A percentile compares a stretch with the other conserved stretches of the same genome.
phyloP scores from a whole-genome alignment of 164 flowering plant genomes.

The Umbilicus rupestris region DNA sequence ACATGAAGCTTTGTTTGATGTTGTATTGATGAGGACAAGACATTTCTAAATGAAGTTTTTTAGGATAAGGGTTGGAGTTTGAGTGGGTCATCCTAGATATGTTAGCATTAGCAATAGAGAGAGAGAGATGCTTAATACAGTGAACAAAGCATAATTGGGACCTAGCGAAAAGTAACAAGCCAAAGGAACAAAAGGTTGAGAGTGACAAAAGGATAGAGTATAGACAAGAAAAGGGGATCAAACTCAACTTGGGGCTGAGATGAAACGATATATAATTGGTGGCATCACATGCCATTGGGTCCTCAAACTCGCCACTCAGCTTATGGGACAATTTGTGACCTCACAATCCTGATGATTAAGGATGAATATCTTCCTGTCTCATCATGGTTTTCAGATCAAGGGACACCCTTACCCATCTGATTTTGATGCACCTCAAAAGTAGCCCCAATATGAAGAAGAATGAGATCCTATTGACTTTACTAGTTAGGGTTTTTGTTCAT shows the following conservation, averaged over 20 bases:
- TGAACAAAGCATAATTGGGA: constrained; percentile 5
- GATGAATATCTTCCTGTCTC: constrained; percentile 1
- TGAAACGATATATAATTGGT: background rate
- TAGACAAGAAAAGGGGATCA: constrained; percentile 1
- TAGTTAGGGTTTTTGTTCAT: background rate
- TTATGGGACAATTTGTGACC: constrained; percentile 1
- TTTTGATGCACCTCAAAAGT: constrained; percentile 5
- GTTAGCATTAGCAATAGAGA: background rate
- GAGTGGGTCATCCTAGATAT: background rate
- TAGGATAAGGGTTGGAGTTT: background rate
- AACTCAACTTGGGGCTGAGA: constrained; percentile 1
- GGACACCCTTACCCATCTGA: constrained; percentile 1
- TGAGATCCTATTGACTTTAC: background rate
- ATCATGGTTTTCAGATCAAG: background rate
- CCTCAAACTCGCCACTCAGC: constrained; percentile 4
- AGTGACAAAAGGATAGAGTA: background rate
- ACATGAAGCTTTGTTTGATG: background rate
- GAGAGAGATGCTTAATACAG: background rate
- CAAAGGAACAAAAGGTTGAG: background rate
- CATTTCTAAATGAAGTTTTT: background rate
- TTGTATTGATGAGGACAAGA: background rate
- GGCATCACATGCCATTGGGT: constrained; percentile 8
- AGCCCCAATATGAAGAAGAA: background rate
- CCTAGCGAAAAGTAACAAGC: background rate
- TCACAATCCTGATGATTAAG: background rate